A percentile compares a stretch with the other conserved stretches of the same genome.
phyloP scores from a whole-genome alignment of 768 basidiomycete genomes.

The Trametes elegans region DNA sequence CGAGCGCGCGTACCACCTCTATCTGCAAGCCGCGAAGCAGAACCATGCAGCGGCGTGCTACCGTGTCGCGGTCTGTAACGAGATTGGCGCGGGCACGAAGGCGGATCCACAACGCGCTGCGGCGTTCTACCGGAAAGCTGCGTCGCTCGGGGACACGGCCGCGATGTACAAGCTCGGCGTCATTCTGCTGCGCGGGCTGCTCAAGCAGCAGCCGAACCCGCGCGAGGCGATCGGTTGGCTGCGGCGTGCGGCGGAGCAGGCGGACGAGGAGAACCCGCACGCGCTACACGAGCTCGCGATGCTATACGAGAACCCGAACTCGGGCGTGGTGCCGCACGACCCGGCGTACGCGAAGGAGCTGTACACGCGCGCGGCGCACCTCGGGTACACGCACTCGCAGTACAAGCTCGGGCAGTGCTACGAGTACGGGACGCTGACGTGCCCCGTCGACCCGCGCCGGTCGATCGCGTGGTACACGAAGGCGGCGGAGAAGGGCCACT shows the following conservation, averaged over 20 bases:
- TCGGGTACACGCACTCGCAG: slow-evolving; percentile 92
- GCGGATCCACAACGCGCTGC: slow-evolving; percentile 86
- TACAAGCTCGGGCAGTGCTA: slow-evolving; percentile 95
- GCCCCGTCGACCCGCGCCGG: slow-evolving; percentile 88
- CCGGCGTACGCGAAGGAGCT: slow-evolving; percentile 79
- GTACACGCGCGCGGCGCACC: slow-evolving; percentile 87
- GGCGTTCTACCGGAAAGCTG: slow-evolving; percentile 95
- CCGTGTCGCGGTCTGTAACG: slow-evolving; percentile 97
- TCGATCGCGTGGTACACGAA: slow-evolving; percentile 99
- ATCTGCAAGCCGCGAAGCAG: slow-evolving; percentile 95
- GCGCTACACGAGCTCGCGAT: slow-evolving; percentile 94
- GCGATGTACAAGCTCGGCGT: slow-evolving; percentile 99
- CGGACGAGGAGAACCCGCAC: slow-evolving; percentile 97
- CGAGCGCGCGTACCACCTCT: slow-evolving; percentile 95
- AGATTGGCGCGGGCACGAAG: slow-evolving; percentile 94
- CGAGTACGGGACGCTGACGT: slow-evolving; percentile 87
- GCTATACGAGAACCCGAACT: slow-evolving; percentile 71
- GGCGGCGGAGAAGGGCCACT: slow-evolving; percentile 94
- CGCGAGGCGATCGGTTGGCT: slow-evolving; percentile 95
- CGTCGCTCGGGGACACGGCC: slow-evolving; percentile 92
- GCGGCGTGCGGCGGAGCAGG: slow-evolving; percentile 91
- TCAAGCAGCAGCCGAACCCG: slow-evolving; percentile 81
- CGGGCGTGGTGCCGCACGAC: slow-evolving; percentile 72
- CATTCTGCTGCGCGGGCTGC: slow-evolving; percentile 82
- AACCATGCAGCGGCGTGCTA: slow-evolving; percentile 95